Conservation (phyloP, 1,284 basidiomycete genomes). For the Microbotryum lychnidis-dioicae region DNA sequence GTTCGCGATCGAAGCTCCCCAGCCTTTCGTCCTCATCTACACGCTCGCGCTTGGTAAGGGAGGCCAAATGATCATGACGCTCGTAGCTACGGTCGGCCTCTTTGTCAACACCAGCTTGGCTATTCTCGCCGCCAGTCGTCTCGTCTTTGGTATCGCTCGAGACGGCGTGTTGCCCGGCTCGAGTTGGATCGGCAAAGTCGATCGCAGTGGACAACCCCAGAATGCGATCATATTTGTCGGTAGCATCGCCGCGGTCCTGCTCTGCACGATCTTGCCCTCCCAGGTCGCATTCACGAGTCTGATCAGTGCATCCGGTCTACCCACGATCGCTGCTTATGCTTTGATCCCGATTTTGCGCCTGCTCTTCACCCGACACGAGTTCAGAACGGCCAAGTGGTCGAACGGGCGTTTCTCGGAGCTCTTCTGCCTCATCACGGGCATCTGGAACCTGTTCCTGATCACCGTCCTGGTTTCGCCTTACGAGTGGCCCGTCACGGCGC, state of each 20-base stretch:
- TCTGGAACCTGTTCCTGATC: constrained; percentile 54
- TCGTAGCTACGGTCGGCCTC: constrained; percentile 65
- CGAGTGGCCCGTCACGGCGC: constrained; percentile 62
- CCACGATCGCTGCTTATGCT: constrained; percentile 73
- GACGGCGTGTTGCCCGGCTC: constrained; percentile 77
- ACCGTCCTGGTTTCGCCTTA: constrained; percentile 66
- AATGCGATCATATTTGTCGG: constrained; percentile 43
- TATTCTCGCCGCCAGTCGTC: constrained; percentile 71
- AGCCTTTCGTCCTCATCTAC: constrained; percentile 79
- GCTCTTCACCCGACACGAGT: constrained; percentile 62
- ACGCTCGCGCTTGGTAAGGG: constrained; percentile 67
- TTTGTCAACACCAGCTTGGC: constrained; percentile 73
- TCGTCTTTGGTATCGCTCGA: constrained; percentile 76
- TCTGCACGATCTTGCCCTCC: constrained; percentile 76
- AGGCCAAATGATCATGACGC: constrained; percentile 71
- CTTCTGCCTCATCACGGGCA: constrained; percentile 57
- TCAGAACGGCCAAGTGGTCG: constrained; percentile 60
- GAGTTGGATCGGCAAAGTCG: constrained; percentile 65
- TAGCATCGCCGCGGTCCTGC: constrained; percentile 51
- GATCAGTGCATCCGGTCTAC: constrained; percentile 68
- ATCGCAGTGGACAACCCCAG: constrained; percentile 58
- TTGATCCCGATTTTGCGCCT: constrained; percentile 63
- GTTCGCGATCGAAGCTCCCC: constrained; percentile 65
- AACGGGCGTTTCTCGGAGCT: constrained; percentile 57
- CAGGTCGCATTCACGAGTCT: constrained; percentile 78